phyloP scores from a whole-genome alignment of 139 green algal genomes.

The Chlorella vulgaris region DNA sequence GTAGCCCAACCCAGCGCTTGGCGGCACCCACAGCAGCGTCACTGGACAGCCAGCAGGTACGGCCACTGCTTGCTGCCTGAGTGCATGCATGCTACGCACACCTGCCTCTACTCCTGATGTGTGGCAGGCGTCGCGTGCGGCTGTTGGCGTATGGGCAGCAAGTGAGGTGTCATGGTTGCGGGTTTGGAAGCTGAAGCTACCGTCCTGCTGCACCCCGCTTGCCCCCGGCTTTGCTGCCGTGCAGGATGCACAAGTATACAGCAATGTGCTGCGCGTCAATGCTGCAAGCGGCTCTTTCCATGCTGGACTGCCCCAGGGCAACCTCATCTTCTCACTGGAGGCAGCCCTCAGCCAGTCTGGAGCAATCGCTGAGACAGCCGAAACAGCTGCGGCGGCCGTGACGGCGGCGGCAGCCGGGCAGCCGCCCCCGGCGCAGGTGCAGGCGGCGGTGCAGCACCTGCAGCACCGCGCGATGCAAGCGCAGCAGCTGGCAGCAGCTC shows the following conservation, averaged over 20 bases:
- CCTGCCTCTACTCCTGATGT: too few relatives aligned
- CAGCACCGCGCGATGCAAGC: not conserved
- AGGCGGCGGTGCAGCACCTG: not conserved
- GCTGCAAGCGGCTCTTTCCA: too few relatives aligned
- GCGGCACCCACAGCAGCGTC: not conserved
- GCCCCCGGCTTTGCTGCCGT: too few relatives aligned
- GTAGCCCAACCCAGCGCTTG: not conserved
- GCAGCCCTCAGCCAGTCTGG: constrained; percentile 18
- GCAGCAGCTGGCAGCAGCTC: constrained; percentile 1
- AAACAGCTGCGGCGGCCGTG: constrained; percentile 16
- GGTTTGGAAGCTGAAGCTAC: not conserved
- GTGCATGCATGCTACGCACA: too few relatives aligned
- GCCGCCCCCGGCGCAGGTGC: constrained; percentile 8
- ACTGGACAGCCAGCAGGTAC: not conserved
- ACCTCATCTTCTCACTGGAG: constrained; percentile 20
- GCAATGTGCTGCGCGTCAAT: too few relatives aligned
- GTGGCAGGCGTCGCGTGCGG: too few relatives aligned
- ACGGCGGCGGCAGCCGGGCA: constrained; percentile 4
- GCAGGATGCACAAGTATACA: not conserved
- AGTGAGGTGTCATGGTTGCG: too few relatives aligned
- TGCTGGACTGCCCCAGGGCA: constrained; percentile 5
- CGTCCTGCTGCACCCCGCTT: not conserved
- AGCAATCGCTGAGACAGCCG: not conserved
- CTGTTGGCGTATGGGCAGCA: too few relatives aligned
- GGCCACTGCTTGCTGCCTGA: not conserved